Evolutionary conservation across 805 yeast species (phyloP), one percentile per base, ranked within the genome.

Genomic region (Zygosaccharomyces pseudorouxii): DNA sequence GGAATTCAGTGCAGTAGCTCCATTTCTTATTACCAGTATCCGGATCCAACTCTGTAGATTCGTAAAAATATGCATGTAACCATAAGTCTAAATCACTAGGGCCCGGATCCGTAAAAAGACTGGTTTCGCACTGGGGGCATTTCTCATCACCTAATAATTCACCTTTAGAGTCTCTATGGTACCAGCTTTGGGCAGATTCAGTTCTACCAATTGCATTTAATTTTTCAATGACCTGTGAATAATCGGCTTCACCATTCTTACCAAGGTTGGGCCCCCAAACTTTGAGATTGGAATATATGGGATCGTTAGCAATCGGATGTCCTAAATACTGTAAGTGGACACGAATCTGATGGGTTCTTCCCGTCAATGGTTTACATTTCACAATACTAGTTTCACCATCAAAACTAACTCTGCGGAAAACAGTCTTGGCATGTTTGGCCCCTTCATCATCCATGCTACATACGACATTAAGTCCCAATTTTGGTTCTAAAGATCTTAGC

Each of bases 301-400:
- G 97, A 65, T 92, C 99, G 63, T 92, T 90, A 3, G 86, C 89
- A 40, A 92, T 92, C 0, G 98, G 97, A 60, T 73, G 77, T 0
- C 97, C 97, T n/a, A 93, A 57, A 55, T 75, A 84, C 67, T 90
- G 97, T 48, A 93, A 69, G 70, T 93, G 99, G 0, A 93, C 96
- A 51, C 99, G 73, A 44, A 93, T 89, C 64, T 92, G 99, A 65
- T 92, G 99, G 0, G 97, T 89, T 61, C 99, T 75, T 0, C 99
- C 99, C 0, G 99, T 92, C 14, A 77, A 69, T 1, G 99, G 99
- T 55, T 73, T 77, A 67, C 98, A 92, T 51, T 80, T 74, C 3
- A 93, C 96, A 23, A 93, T 74, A 80, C 65, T 65, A 16, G 58
- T 72, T 57, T 74, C 61, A 1, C 85, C 78, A 67, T 90, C 88